Evolutionary conservation across 2,329 filamentous ascomycete genomes (phyloP).

Genomic region (Cladobotryum protrusum): DNA sequence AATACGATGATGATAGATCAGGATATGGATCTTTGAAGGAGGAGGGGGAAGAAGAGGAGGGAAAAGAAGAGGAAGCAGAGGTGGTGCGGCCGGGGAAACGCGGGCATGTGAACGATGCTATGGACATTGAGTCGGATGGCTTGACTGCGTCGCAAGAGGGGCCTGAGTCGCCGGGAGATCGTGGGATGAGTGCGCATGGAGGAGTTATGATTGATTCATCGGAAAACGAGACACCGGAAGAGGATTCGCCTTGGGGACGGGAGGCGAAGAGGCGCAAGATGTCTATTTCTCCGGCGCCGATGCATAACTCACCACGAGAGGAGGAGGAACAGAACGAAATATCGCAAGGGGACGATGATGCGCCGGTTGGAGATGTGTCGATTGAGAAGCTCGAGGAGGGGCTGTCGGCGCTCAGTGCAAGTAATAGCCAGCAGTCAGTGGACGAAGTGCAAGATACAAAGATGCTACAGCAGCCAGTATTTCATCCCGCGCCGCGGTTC

Average conservation of each 20-base stretch:
- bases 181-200: background rate
- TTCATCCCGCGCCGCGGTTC: slow-evolving; percentile 35
- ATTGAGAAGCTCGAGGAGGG: background rate
- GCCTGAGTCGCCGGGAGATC: background rate
- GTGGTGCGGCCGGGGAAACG: too few species aligned
- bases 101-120: slow-evolving; percentile 17
- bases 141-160: slow-evolving; percentile 14
- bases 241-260: slow-evolving; percentile 5
- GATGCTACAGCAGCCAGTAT: slow-evolving; percentile 29
- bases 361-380: background rate
- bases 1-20: slow-evolving; percentile 10
- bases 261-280: slow-evolving; percentile 23
- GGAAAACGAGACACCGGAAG: background rate
- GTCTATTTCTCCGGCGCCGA: slow-evolving; percentile 21
- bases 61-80: slow-evolving; percentile 6
- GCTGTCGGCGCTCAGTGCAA: background rate
- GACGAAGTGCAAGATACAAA: background rate
- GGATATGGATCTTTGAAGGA: slow-evolving; percentile 10
- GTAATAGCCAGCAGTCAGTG: background rate
- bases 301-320: slow-evolving; percentile 7
- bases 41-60: slow-evolving; percentile 1
- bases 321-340: background rate
- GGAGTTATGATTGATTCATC: slow-evolving; percentile 4
- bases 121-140: slow-evolving; percentile 24
- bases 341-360: background rate